Base-by-base conservation (phyloP, 2,329 filamentous ascomycete genomes). In the Epichloe scottii region DNA sequence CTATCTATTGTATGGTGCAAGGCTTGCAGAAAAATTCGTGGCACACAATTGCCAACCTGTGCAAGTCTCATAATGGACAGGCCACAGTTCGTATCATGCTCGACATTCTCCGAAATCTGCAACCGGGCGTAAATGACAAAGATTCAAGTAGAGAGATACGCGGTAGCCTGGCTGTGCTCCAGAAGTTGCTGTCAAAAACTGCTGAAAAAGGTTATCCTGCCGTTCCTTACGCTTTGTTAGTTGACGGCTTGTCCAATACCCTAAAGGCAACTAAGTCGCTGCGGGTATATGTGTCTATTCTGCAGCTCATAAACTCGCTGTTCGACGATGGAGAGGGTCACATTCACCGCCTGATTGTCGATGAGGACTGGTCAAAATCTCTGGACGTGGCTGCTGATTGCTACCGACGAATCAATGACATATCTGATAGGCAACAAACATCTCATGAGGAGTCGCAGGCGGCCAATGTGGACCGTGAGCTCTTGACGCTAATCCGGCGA, bases 61-160 rank as follows among this genome's bases (percentile, higher is more conserved):
- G 83, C 69, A 81, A 75, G 59, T 89, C 85, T 1, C 85, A 89
- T 61, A 80, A 87, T 56, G 84, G 84, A 19, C 82, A 86, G 55
- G 78, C 78, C 37, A 82, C 83, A 1, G 75, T 89, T 44, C 75
- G 79, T 50, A 76, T 84, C 23, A 66, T 88, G 21, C 70, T 88
- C 34, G 77, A 83, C 51, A 77, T 83, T 12, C 67, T 85, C 23
- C 73, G 74, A 41, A 72, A 73, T 49, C 70, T 76, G 38, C 66
- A 71, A 2, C 54, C 61, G 0, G 69, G 73, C 40, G 69, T 68
- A 50, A 71, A 71, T 54, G 73, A 72, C 51, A 78, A 75, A 51
- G 73, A 78, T 48, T 66, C 70, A 17, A 71, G 72, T 43, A 71
- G 80, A 48, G 76, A 82, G 51, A 73, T 84, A 17, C 75, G 81